Base-by-base conservation (phyloP, 306 rosid species). In the Vigna radiata region DNA sequence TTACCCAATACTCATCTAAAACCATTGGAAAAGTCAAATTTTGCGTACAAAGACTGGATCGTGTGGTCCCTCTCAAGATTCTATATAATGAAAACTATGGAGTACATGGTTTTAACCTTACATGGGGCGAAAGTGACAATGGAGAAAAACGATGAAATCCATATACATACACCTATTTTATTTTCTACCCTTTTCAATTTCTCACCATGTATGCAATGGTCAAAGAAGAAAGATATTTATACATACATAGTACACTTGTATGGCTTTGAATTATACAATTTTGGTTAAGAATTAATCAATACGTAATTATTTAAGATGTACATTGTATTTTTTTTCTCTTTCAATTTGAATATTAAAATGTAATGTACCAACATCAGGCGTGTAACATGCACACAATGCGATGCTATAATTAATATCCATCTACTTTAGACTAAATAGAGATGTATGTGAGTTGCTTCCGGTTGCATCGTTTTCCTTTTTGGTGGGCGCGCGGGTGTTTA, bases 11-110 rank as follows among this genome's bases (percentile, higher is more conserved):
- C 8, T 9, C 49, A 33, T 39, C 41, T 29, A 27, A 68, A 68
- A 29, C 3, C 27, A 36, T 54, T 62, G 36, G n/a, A 62, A 25
- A 79, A 77, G 82, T 77, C 82, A 77, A 77, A 44, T 64, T 64
- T 31, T 67, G 83, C 37, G 39, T 18, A 64, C 78, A 39, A 33
- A 49, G 21, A 31, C 44, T 29, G 39, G 58, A 77, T 53, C 25
- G 47, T 25, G 66, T 10, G 71, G 58, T 50, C 80, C 70, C 48
- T 36, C 49, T 10, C 10, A 16, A 56, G 66, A 59, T 81, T 76
- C 21, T 46, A 7, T 17, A 59, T 25, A 3, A 44, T 0, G 1
- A 44, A 17, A 75, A 39, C 33, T 52, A 27, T 39, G 25, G 17
- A 46, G 39, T 41, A 41, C 13, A 61, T 76, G 69, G 41, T 61